phyloP scores from a whole-genome alignment of 306 rosid species.

The Malus sieversii region DNA sequence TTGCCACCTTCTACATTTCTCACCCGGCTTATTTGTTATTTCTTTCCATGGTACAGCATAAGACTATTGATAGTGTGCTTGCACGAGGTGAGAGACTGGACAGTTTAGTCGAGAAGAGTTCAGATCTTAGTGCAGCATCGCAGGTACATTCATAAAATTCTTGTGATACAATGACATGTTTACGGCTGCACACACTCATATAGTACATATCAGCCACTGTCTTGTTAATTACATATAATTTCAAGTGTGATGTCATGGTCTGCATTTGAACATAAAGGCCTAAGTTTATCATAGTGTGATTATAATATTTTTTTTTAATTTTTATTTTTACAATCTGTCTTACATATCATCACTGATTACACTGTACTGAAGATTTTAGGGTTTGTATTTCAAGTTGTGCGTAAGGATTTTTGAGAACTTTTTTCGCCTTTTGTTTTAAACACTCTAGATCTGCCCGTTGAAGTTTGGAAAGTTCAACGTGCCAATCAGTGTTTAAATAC shows the following conservation, averaged over 20 bases:
- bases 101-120: constrained; percentile 97
- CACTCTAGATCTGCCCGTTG: background rate
- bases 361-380: background rate
- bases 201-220: background rate
- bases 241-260: background rate
- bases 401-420: background rate
- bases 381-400: background rate
- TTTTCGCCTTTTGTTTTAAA: background rate
- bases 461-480: background rate
- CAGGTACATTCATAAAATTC: constrained; percentile 45
- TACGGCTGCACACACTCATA: background rate
- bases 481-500: background rate
- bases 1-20: background rate
- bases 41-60: constrained; percentile 50
- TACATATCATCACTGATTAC: background rate
- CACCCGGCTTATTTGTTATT: background rate
- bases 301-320: background rate
- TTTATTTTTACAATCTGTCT: background rate
- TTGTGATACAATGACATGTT: background rate
- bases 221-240: background rate
- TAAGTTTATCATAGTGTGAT: background rate
- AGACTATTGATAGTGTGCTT: constrained; percentile 97
- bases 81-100: constrained; percentile 95
- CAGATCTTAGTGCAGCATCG: constrained; percentile 95
- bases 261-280: background rate